Evolutionary conservation across 1,139 yeast species (phyloP).

Genomic region (Pneumocystis jirovecii): DNA sequence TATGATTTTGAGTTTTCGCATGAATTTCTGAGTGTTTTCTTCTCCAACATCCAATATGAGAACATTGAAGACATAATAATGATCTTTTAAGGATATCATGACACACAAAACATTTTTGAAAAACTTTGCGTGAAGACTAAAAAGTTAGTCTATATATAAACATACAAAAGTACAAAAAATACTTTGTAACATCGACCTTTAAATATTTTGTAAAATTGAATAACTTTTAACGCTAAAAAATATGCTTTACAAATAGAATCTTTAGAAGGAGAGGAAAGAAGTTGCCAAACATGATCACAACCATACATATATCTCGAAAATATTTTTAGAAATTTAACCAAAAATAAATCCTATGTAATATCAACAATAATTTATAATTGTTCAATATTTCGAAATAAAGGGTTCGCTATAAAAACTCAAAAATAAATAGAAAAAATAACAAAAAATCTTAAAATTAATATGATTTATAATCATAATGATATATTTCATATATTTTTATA

Average conservation of each 20-base stretch:
- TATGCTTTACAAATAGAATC: background rate
- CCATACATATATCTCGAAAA: background rate
- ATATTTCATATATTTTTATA: no score
- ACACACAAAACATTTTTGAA: slow-evolving; percentile 11
- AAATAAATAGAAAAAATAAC: no score
- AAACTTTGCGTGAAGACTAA: background rate
- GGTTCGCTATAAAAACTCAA: no score
- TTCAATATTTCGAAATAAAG: background rate
- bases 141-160: background rate
- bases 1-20: slow-evolving; percentile 47
- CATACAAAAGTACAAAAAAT: background rate
- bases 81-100: slow-evolving; percentile 23
- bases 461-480: no score
- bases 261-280: background rate
- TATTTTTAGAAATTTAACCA: background rate
- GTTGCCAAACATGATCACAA: background rate
- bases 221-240: background rate
- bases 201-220: background rate
- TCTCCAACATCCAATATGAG: slow-evolving; percentile 60
- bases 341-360: background rate
- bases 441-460: no score
- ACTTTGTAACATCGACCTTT: background rate
- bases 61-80: slow-evolving; percentile 69
- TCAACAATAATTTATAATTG: background rate
- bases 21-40: slow-evolving; percentile 48